phyloP scores from a whole-genome alignment of 257 asterid genomes.

The Solanum medicagineum region DNA sequence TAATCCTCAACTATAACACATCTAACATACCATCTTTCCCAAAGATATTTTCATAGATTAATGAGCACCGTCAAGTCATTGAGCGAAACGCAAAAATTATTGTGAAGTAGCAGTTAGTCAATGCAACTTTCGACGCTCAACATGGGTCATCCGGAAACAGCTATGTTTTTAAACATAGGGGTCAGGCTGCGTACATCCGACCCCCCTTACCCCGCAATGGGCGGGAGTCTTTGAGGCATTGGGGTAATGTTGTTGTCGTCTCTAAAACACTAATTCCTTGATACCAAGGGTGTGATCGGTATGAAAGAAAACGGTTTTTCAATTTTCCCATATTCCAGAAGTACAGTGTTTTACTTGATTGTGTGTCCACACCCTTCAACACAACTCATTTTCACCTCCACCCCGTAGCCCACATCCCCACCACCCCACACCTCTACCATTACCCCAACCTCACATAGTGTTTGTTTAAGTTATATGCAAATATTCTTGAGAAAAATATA shows the following conservation, averaged over 20 bases:
- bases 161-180: too few relatives aligned
- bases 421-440: neutral
- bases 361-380: neutral
- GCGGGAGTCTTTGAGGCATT: too few relatives aligned
- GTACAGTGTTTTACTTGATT: neutral
- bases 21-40: neutral
- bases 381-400: neutral
- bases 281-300: neutral
- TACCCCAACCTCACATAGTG: neutral
- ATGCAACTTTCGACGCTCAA: too few relatives aligned
- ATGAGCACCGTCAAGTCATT: neutral
- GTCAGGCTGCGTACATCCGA: too few relatives aligned
- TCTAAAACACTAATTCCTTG: neutral
- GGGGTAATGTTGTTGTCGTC: too few relatives aligned
- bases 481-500: neutral
- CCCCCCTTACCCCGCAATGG: too few relatives aligned
- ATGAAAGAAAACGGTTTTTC: neutral
- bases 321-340: neutral
- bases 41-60: neutral
- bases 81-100: neutral
- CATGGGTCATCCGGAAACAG: too few relatives aligned
- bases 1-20: neutral
- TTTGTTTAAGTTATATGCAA: neutral
- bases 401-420: too few relatives aligned
- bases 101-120: too few relatives aligned